Evolutionary conservation across 2,329 filamentous ascomycete species (phyloP).

Genomic region (Diplocarpon mali): DNA sequence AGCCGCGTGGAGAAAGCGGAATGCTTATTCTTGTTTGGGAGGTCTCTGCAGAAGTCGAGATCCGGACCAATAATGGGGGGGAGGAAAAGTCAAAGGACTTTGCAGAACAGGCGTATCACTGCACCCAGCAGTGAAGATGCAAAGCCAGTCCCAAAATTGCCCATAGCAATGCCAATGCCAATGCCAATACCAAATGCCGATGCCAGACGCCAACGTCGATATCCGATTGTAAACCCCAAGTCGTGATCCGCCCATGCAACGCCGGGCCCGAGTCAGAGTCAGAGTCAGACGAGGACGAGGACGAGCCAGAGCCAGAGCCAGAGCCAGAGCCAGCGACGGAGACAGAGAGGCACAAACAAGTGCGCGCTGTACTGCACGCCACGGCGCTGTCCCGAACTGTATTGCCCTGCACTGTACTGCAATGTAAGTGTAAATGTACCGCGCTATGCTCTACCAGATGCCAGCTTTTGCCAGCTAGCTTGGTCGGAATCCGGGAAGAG

Average conservation of each 20-base stretch:
- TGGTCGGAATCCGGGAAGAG: no score
- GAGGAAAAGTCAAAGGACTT: background rate
- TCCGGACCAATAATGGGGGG: background rate
- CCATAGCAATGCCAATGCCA: no score
- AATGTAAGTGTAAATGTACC: no score
- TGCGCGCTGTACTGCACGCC: background rate
- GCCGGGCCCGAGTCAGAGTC: background rate
- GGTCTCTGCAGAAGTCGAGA: conserved; percentile 9
- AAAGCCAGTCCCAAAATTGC: no score
- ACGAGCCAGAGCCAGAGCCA: background rate
- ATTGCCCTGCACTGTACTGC: no score
- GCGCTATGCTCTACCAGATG: no score
- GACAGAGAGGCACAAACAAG: background rate
- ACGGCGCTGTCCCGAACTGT: no score
- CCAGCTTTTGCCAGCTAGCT: no score
- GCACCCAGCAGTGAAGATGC: conserved; percentile 23
- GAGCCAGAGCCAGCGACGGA: conserved; percentile 5
- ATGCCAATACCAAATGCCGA: no score
- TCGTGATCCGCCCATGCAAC: background rate
- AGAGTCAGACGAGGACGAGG: conserved; percentile 1
- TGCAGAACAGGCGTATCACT: conserved; percentile 11
- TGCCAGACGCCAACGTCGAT: no score
- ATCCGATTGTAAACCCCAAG: background rate
- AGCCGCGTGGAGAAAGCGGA: background rate
- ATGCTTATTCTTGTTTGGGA: conserved; percentile 4